A percentile compares a stretch with the other conserved stretches of the same genome.
Conservation (phyloP, 768 basidiomycete species). For the Pisolithus marmoratus region DNA sequence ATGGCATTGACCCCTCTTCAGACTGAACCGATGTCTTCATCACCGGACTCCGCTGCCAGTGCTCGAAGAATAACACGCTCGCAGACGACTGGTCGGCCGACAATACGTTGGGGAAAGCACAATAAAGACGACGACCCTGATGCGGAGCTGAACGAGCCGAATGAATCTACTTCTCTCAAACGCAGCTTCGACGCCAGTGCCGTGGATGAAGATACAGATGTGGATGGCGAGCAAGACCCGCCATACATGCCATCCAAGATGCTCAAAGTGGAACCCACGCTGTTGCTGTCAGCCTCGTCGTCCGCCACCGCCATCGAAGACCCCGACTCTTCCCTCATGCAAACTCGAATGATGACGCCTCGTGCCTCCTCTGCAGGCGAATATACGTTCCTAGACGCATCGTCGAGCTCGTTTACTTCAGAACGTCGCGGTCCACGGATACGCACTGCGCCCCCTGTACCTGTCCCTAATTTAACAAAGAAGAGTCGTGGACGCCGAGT, state of each 20-base stretch:
- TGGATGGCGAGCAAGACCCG: slow-evolving; percentile 21
- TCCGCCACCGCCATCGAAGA: slow-evolving; percentile 27
- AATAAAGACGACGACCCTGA: slow-evolving; percentile 26
- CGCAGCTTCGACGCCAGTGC: slow-evolving; percentile 30
- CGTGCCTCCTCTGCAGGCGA: slow-evolving; percentile 27
- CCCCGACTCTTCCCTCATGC: slow-evolving; percentile 5
- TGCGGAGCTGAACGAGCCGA: slow-evolving; percentile 13
- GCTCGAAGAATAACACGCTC: slow-evolving; percentile 28
- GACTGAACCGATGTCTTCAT: slow-evolving; percentile 15
- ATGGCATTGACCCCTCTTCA: slow-evolving; percentile 16
- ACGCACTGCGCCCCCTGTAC: slow-evolving; percentile 55
- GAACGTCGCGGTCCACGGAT: slow-evolving; percentile 44
- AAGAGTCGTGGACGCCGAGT: slow-evolving; percentile 76
- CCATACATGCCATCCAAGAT: slow-evolving; percentile 20
- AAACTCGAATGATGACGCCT: slow-evolving; percentile 5
- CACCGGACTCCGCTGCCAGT: slow-evolving; percentile 21
- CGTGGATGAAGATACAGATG: slow-evolving; percentile 30
- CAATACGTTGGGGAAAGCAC: slow-evolving; percentile 30
- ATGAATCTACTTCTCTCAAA: slow-evolving; percentile 23
- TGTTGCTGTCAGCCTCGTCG: slow-evolving; percentile 22
- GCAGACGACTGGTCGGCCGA: slow-evolving; percentile 29
- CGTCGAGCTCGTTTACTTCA: slow-evolving; percentile 30
- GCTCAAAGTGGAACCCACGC: slow-evolving; percentile 21
- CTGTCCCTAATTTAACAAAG: slow-evolving; percentile 75
- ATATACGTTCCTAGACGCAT: slow-evolving; percentile 31